Conservation (phyloP, 176 grass and related monocot genomes). For the Eragrostis nindensis region DNA sequence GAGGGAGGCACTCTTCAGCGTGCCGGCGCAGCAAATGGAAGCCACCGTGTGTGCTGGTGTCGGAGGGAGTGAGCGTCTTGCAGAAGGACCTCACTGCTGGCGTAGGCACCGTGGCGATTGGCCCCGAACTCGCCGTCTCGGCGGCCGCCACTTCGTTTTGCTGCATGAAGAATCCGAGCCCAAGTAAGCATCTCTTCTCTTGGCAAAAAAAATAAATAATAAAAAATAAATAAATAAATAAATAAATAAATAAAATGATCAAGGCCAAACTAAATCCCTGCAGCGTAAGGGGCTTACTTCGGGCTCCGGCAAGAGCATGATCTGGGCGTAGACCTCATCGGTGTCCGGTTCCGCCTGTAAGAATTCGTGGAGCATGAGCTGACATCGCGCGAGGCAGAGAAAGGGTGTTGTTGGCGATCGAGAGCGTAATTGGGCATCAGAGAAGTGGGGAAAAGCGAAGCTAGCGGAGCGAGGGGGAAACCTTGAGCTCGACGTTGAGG, state of each 20-base stretch:
- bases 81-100: conserved; percentile 77
- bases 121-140: conserved; percentile 47
- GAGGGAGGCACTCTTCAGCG: conserved; percentile 88
- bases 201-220: too few species aligned
- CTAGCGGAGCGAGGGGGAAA: background rate
- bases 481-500: conserved; percentile 90
- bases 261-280: background rate
- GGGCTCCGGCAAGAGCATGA: conserved; percentile 82
- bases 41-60: conserved; percentile 94
- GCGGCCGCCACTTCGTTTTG: conserved; percentile 43
- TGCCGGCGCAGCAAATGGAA: conserved; percentile 91
- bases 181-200: conserved; percentile 16
- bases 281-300: conserved; percentile 47
- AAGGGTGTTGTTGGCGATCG: too few species aligned
- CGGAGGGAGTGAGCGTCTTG: conserved; percentile 86
- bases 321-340: conserved; percentile 88
- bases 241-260: too few species aligned
- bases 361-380: conserved; percentile 23
- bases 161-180: conserved; percentile 33
- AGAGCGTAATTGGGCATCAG: background rate
- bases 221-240: too few species aligned
- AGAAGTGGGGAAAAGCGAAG: background rate
- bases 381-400: background rate
- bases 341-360: conserved; percentile 78
- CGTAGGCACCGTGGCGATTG: conserved; percentile 29